Conservation (phyloP, 1,284 basidiomycete species). For the Melampsora larici-populina region DNA sequence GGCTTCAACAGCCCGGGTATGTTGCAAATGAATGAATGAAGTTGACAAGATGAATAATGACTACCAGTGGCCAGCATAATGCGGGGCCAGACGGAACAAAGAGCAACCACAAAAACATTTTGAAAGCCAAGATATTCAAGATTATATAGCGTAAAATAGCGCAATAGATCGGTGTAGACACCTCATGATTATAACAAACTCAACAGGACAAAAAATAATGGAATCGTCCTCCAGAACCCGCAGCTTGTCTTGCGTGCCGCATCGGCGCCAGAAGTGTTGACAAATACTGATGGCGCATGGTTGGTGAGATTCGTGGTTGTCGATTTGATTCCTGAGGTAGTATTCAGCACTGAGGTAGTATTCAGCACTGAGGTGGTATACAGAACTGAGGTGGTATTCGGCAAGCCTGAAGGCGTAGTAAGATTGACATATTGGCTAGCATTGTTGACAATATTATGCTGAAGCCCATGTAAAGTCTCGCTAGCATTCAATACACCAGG, state of each 20-base stretch:
- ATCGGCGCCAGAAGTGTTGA: background rate
- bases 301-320: background rate
- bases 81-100: too few relatives aligned
- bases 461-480: background rate
- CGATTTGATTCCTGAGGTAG: background rate
- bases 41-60: too few relatives aligned
- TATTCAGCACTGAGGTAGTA: background rate
- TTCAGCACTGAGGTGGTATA: too few relatives aligned
- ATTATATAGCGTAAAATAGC: too few relatives aligned
- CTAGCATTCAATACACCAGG: conserved; percentile 22
- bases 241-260: background rate
- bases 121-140: too few relatives aligned
- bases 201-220: background rate
- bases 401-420: background rate
- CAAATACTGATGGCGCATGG: background rate
- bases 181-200: background rate
- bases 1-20: too few relatives aligned
- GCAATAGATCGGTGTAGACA: too few relatives aligned
- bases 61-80: too few relatives aligned
- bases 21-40: too few relatives aligned
- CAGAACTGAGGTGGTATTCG: too few relatives aligned
- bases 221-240: background rate
- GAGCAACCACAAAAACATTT: too few relatives aligned
- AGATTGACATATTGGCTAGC: background rate
- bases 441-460: background rate